A percentile compares a stretch with the other conserved stretches of the same genome.
Evolutionary conservation across 306 rosid genomes (phyloP).

Genomic region (Prunus salicina): DNA sequence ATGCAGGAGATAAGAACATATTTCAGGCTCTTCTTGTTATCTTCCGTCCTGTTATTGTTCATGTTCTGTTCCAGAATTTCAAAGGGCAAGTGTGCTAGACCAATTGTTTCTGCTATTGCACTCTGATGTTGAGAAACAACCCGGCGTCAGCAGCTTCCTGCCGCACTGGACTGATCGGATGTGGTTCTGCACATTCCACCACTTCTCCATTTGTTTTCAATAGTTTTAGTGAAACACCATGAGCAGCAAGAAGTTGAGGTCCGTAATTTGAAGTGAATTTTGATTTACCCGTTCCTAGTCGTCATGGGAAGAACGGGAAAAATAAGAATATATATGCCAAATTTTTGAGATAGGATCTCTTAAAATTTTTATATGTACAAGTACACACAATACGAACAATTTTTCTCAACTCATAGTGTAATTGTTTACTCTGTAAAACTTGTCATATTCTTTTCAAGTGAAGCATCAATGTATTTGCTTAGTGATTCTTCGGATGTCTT

Average conservation of each 20-base stretch:
- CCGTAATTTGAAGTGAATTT: background rate
- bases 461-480: background rate
- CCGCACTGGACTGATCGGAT: background rate
- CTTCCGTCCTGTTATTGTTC: conserved; percentile 80
- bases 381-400: conserved; percentile 4
- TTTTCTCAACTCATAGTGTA: conserved; percentile 9
- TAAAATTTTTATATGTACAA: conserved; percentile 23
- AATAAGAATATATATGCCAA: conserved; percentile 9
- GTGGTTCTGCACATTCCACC: background rate
- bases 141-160: background rate
- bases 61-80: conserved; percentile 99
- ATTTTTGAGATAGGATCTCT: conserved; percentile 32
- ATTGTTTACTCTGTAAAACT: conserved; percentile 32
- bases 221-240: background rate
- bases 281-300: background rate
- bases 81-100: conserved; percentile 73
- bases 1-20: conserved; percentile 98
- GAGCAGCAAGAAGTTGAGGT: background rate
- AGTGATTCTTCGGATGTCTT: background rate
- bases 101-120: conserved; percentile 65
- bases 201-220: background rate
- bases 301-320: background rate
- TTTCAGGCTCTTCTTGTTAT: conserved; percentile 89
- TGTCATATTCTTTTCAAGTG: background rate
- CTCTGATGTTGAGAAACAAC: conserved; percentile 33